A percentile compares a stretch with the other conserved stretches of the same genome.
Evolutionary conservation across 768 basidiomycete species (phyloP).

Genomic region (Lactarius deliciosus): DNA sequence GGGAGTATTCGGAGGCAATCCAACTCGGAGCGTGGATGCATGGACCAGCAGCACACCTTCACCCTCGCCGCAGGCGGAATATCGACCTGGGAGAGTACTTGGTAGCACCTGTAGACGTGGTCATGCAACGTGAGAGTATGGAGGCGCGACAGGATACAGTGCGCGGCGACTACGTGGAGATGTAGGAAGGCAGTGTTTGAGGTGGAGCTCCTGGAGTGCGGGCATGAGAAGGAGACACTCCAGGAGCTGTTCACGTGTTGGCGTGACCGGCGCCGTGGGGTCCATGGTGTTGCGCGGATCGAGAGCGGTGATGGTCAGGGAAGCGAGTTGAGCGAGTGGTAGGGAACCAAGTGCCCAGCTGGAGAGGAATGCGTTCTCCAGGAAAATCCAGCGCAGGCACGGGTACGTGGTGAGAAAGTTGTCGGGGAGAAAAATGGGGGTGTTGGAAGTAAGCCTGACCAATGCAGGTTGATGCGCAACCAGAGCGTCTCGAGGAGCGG

Average conservation of each 20-base stretch:
- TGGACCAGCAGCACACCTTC: constrained; percentile 19
- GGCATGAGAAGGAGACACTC: constrained; percentile 19
- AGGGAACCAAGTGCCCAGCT: not conserved
- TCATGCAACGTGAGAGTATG: not conserved
- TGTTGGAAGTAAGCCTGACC: too few relatives aligned
- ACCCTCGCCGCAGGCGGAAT: constrained; percentile 1
- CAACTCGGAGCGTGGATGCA: constrained; percentile 15
- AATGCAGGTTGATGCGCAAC: too few relatives aligned
- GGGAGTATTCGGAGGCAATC: constrained; percentile 23
- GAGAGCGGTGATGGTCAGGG: not conserved
- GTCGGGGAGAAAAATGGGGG: not conserved
- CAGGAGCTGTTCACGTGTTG: constrained; percentile 11
- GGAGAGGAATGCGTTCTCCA: constrained; percentile 9
- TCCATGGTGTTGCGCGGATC: not conserved
- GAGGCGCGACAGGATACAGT: constrained; percentile 10
- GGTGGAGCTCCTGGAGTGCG: not conserved
- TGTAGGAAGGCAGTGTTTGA: constrained; percentile 16
- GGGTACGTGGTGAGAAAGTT: constrained; percentile 19
- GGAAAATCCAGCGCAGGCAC: constrained; percentile 10
- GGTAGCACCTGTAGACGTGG: constrained; percentile 19
- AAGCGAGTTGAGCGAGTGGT: not conserved
- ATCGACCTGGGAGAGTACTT: constrained; percentile 11
- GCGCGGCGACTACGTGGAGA: constrained; percentile 2
- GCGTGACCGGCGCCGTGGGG: not conserved
- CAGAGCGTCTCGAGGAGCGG: too few relatives aligned